Evolutionary conservation across 2,329 filamentous ascomycete species (phyloP).

Genomic region (Chlorencoelia australis): DNA sequence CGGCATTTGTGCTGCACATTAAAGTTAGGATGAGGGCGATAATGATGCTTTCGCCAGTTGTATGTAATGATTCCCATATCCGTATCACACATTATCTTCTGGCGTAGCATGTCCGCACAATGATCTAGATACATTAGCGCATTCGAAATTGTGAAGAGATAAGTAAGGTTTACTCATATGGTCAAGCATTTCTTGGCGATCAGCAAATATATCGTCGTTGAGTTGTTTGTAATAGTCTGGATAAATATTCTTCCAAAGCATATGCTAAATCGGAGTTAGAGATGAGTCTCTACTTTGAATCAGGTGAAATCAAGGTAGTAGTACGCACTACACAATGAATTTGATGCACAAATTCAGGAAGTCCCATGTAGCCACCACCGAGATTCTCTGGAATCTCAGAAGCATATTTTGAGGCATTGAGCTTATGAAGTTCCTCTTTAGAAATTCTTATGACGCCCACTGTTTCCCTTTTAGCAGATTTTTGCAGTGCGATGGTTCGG

Average conservation of each 20-base stretch:
- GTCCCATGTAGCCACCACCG: conserved; percentile 2
- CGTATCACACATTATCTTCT: conserved; percentile 6
- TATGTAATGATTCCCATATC: conserved; percentile 3
- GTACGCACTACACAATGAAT: conserved; percentile 5
- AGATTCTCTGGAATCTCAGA: conserved; percentile 1
- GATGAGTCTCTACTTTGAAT: not conserved
- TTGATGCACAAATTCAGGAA: conserved; percentile 2
- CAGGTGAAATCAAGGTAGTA: no score
- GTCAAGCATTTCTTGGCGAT: conserved; percentile 3
- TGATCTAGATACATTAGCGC: conserved; percentile 3
- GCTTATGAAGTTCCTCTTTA: conserved; percentile 1
- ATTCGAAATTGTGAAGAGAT: not conserved
- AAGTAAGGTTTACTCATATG: conserved; percentile 2
- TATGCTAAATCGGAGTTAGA: not conserved
- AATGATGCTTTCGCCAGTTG: conserved; percentile 3
- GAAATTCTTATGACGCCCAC: conserved; percentile 3
- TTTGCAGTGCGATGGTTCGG: not conserved
- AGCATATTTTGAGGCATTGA: conserved; percentile 5
- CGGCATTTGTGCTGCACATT: conserved; percentile 5
- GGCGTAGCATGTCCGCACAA: conserved; percentile 4
- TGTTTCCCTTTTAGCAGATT: not conserved
- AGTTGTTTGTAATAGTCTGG: conserved; percentile 4
- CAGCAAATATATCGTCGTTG: not conserved
- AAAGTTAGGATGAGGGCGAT: conserved; percentile 3
- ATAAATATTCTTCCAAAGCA: conserved; percentile 3